Base-by-base conservation (phyloP, 768 basidiomycete genomes). In the Boletus edulis region DNA sequence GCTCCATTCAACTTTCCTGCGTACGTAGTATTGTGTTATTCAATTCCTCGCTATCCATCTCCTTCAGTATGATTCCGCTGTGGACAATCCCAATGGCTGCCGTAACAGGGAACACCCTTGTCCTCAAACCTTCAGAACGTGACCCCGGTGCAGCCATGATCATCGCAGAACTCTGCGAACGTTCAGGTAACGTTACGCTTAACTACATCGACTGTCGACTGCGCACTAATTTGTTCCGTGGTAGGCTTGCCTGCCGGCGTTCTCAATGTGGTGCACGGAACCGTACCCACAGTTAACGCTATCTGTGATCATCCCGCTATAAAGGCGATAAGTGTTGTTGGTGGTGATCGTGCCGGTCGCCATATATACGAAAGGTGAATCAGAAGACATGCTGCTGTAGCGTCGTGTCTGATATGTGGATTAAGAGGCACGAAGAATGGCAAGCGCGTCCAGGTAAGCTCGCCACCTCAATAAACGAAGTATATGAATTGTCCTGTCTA, bases 111-210 rank as follows among this genome's bases (percentile, higher is more conserved):
- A 99, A 99, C 65, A 94, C 96, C 0, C 80, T 99, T 40, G 81
- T 99, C 56, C 77, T 99, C 57, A 99, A 99, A 66, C 96, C 96
- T 18, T 94, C 91, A 2, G 96, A 99, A 69, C 86, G 96, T 24
- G 95, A 97, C 68, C 96, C 96, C 14, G 96, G 96, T 46, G 96
- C 97, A 14, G 88, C 94, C 7, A 94, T 97, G 89, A 96, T 99
- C 52, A 94, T 99, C 57, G 94, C 94, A 32, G 96, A 99, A 73
- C 80, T 98, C 4, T 94, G 91, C 66, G 84, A 91, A 71, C 84
- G 84, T 51, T 94, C 96, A 52, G 91, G 84, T 83, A 46, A 31
- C 31, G 22, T 27, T 20, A 13, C 10, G 8, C 13, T 18, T 9
- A 14, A 4, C 5, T 3, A 38, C 29, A 3, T 29, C 12, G 2